Base-by-base conservation (phyloP, 164 flowering plant species). In the Liriodendron chinense region DNA sequence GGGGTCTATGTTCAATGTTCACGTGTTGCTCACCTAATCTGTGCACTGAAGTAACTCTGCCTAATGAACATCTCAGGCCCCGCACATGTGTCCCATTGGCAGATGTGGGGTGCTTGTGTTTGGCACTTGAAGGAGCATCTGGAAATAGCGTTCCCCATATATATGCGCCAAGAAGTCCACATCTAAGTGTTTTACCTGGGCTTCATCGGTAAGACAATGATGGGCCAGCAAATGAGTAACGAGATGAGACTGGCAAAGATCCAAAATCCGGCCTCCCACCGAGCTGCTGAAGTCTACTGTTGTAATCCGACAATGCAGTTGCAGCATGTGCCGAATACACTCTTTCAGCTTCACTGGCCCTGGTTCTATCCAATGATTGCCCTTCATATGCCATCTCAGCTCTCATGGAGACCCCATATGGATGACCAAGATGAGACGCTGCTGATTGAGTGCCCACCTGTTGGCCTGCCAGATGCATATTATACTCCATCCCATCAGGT, bases 181-280 rank as follows among this genome's bases (percentile, higher is more conserved):
- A 34, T 34, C 43, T 34, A 34, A 34, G 43, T 6, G 13, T 53
- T 53, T 53, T 53, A 53, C 59, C 59, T 12, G 59, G 59, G 59
- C 25, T n/a, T 84, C 78, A 86, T 72, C 78, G 85, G 18, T 70
- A 75, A 3, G 75, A 62, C 12, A 70, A 28, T 24, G 90, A 82
- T 62, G 90, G 90, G 53, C 89, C 89, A 2, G 84, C 83, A 80
- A 90, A 88, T 9, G 93, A 83, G 82, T 90, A 90, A 10, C 87
- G 89, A 53, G 91, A 84, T n/a, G 92, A 88, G 24, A 89, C 90
- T 14, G 91, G 77, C n/a, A 82, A 61, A 48, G 77, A 20, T 24
- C 73, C 62, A 16, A 75, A 14, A 8, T 82, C 85, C 50, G 74
- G 69, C 73, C 71, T 76, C 56, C 65, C 67, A 20, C 53, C 83